A percentile compares a stretch with the other conserved stretches of the same genome.
Conservation (phyloP, 1,139 yeast species). For the Pichia sp. region DNA sequence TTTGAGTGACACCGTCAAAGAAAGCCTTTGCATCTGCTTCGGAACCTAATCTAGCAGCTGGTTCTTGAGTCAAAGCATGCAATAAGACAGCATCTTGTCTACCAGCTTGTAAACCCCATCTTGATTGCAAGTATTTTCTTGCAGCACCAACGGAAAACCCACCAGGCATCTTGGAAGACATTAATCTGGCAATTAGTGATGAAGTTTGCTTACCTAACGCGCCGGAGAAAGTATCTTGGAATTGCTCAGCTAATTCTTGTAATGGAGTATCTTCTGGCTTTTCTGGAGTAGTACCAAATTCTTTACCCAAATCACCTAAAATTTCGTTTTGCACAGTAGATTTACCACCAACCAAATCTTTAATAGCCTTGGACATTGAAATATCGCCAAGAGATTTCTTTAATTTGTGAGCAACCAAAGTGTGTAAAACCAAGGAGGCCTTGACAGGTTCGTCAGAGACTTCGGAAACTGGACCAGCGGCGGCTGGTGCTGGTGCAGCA, state of each 20-base stretch:
- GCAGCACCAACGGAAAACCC: slow-evolving; percentile 90
- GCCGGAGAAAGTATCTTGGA: slow-evolving; percentile 87
- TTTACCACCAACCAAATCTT: slow-evolving; percentile 96
- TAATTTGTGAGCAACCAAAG: slow-evolving; percentile 89
- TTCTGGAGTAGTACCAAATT: slow-evolving; percentile 95
- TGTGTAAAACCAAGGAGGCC: slow-evolving; percentile 76
- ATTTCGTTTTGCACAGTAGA: slow-evolving; percentile 98
- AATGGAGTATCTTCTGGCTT: slow-evolving; percentile 98
- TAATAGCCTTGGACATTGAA: slow-evolving; percentile 86
- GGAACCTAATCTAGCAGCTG: slow-evolving; percentile 75
- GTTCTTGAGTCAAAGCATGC: slow-evolving; percentile 80
- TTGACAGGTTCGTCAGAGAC: slow-evolving; percentile 85
- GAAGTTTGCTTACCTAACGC: slow-evolving; percentile 88
- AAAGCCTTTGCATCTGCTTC: slow-evolving; percentile 88
- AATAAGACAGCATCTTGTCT: slow-evolving; percentile 89
- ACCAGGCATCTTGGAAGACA: slow-evolving; percentile 98
- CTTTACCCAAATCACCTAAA: slow-evolving; percentile 96
- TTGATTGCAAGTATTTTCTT: slow-evolving; percentile 80
- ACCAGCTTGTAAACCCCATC: slow-evolving; percentile 89
- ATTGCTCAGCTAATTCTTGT: slow-evolving; percentile 88
- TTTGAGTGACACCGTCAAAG: slow-evolving; percentile 73
- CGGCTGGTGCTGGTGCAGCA: slow-evolving; percentile 49
- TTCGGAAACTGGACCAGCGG: slow-evolving; percentile 72
- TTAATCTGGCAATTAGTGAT: slow-evolving; percentile 80
- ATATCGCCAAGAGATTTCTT: slow-evolving; percentile 83